phyloP scores from a whole-genome alignment of 495 filamentous ascomycete genomes.

The Paragyromitra xinjiangensis region DNA sequence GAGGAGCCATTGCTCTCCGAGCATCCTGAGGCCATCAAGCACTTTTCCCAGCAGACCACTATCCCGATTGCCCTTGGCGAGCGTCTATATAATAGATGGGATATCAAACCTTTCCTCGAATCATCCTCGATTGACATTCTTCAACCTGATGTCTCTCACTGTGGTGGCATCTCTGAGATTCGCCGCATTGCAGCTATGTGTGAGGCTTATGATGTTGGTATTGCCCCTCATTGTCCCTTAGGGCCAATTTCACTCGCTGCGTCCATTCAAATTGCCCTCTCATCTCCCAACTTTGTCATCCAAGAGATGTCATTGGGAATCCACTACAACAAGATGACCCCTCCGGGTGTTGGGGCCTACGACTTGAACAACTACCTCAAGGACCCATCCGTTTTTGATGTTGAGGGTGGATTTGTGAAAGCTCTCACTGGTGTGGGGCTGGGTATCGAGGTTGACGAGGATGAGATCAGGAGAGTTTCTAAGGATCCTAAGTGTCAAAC shows the following conservation, averaged over 20 bases:
- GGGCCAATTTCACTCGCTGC: slow-evolving; percentile 80
- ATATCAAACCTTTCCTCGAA: slow-evolving; percentile 77
- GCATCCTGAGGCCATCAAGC: slow-evolving; percentile 74
- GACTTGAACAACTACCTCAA: slow-evolving; percentile 75
- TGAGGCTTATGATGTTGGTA: slow-evolving; percentile 78
- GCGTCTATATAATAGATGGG: slow-evolving; percentile 77
- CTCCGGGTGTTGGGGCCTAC: slow-evolving; percentile 65
- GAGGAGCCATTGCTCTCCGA: slow-evolving; percentile 80
- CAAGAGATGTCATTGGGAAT: slow-evolving; percentile 85
- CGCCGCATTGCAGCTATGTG: slow-evolving; percentile 75
- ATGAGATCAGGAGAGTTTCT: slow-evolving; percentile 66
- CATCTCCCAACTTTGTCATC: slow-evolving; percentile 75
- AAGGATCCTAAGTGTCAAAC: slow-evolving; percentile 60
- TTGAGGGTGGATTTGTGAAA: slow-evolving; percentile 74
- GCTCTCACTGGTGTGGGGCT: slow-evolving; percentile 70
- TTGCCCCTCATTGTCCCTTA: slow-evolving; percentile 81
- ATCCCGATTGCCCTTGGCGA: slow-evolving; percentile 80
- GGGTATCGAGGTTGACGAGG: slow-evolving; percentile 80
- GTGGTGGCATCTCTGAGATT: slow-evolving; percentile 78
- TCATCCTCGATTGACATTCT: slow-evolving; percentile 75
- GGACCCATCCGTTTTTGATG: slow-evolving; percentile 68
- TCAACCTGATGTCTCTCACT: slow-evolving; percentile 80
- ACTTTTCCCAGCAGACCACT: slow-evolving; percentile 68
- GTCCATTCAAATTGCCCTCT: slow-evolving; percentile 72
- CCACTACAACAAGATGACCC: slow-evolving; percentile 73